These are phyloP conservation scores for Tolypocladium amazonense DNA, from an alignment of 2,329 filamentous ascomycete genomes.

Conservation along the genomic window DNA sequence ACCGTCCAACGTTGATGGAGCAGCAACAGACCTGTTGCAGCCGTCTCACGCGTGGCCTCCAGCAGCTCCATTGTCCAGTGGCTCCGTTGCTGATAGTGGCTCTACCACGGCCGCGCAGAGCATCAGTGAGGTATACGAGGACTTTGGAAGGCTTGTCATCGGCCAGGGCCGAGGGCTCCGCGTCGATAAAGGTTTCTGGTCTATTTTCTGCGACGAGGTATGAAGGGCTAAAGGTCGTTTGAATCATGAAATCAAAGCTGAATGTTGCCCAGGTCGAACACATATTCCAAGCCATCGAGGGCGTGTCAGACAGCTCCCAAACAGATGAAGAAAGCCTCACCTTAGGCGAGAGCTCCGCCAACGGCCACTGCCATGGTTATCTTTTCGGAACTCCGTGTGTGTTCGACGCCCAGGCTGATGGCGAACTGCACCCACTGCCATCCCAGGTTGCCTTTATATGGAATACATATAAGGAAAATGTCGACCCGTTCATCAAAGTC, in stretches of 20 bases:
- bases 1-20: background rate
- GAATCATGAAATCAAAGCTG: background rate
- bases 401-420: background rate
- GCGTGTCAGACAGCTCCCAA: constrained; percentile 7
- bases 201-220: constrained; percentile 19
- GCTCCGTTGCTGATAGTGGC: background rate
- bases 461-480: constrained; percentile 16
- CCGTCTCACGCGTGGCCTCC: background rate
- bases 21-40: background rate
- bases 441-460: constrained; percentile 18
- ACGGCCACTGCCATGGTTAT: constrained; percentile 4
- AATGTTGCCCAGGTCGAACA: constrained; percentile 12
- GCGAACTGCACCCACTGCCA: constrained; percentile 12
- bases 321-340: background rate
- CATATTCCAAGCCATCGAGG: constrained; percentile 18
- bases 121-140: constrained; percentile 13
- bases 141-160: constrained; percentile 17
- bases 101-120: background rate
- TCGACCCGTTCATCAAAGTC: constrained; percentile 21
- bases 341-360: background rate
- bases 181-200: constrained; percentile 20
- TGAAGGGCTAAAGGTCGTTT: background rate
- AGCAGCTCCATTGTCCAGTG: background rate
- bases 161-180: constrained; percentile 14
- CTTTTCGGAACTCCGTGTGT: constrained; percentile 7